Base-by-base conservation (phyloP, 257 asterid genomes). In the Solanum etuberosum region DNA sequence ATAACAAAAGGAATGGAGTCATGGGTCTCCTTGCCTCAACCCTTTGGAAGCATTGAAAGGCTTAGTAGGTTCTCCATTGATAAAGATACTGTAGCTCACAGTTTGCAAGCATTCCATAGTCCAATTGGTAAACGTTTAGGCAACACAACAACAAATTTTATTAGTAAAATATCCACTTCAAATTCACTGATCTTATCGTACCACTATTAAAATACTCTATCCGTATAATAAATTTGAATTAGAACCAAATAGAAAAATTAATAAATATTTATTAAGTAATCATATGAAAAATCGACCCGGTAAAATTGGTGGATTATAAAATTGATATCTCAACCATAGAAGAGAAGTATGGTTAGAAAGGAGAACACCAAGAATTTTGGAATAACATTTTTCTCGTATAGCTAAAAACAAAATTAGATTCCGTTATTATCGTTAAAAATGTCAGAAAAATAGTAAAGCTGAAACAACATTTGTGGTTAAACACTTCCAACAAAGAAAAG, bases 401-500 rank as follows among this genome's bases (percentile, higher is more conserved):
- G 27, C 14, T 74, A 40, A 37, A 73, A 23, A 40, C 23, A 40
- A 76, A 78, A 78, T 3, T 15, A 76, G 73, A 43, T 86, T 82
- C 83, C 86, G 87, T 83, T 72, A 88, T 82, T 88, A 13, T 83
- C 83, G 90, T 88, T 86, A 51, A 34, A 70, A 63, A 61, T 89
- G 51, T 34, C 86, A 72, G 73, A 61, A 54, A 35, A 80, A 86
- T 54, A 82, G 71, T 80, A 80, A 43, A 78, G 37, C 63, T 78
- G 61, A 78, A 78, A 43, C 84, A 78, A 42, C n/a, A 77, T 77
- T 12, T 77, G 63, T 57, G 35, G 27, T 76, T 11, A 37, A 73
- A 23, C 54, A 74, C 83, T 74, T 77, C 3, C 14, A 23, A 76
- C 57, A 18, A 23, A 74, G 54, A 38, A 74, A 71, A 7, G 0